phyloP scores from a whole-genome alignment of 2,329 filamentous ascomycete species.

The Trichoderma atrobrunneum region DNA sequence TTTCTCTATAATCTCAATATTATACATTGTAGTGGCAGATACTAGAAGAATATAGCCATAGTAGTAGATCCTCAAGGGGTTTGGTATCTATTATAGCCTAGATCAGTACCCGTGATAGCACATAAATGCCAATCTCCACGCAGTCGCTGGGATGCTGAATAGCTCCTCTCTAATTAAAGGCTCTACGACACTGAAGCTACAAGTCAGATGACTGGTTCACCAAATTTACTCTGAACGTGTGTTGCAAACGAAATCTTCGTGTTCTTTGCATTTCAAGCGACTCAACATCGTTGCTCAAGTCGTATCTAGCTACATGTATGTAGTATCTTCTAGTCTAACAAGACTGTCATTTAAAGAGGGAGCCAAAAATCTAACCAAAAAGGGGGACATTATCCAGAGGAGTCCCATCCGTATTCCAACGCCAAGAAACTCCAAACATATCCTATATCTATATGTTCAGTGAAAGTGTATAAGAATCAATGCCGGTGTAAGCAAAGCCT shows the following conservation, averaged over 20 bases:
- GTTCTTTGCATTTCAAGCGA: not conserved
- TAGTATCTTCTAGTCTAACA: not conserved
- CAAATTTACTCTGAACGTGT: not conserved
- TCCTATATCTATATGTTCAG: slow-evolving; percentile 14
- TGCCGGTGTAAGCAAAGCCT: not conserved
- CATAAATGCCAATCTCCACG: not conserved
- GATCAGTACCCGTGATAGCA: not conserved
- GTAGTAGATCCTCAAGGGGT: not conserved
- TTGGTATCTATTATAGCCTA: not conserved
- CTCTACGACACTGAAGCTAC: not conserved
- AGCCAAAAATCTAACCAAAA: not conserved
- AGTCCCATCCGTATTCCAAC: not conserved
- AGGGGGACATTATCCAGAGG: not conserved
- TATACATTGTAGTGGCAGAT: not conserved
- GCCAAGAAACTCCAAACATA: not conserved
- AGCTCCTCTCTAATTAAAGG: not conserved
- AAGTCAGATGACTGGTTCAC: not conserved
- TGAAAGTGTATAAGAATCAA: not conserved
- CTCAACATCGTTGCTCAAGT: not conserved
- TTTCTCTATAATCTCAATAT: too few relatives aligned
- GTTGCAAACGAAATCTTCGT: not conserved
- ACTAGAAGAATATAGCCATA: not conserved
- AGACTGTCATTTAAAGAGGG: not conserved
- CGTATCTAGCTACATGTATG: not conserved
- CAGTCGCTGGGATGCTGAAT: not conserved